Evolutionary conservation across 331 rosid species (phyloP).

Genomic region (Quercus lobata): DNA sequence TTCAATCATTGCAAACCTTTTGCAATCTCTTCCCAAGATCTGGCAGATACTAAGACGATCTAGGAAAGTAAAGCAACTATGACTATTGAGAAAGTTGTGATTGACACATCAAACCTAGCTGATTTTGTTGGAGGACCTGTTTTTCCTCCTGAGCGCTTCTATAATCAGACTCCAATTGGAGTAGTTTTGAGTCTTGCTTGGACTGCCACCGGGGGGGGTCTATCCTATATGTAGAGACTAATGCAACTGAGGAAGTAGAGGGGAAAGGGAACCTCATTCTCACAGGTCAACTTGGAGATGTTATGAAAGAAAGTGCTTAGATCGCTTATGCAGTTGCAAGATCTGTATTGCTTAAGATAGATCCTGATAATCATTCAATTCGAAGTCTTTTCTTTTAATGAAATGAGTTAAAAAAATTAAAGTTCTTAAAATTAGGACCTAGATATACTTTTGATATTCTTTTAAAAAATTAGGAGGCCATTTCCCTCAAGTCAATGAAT

Average conservation of each 20-base stretch:
- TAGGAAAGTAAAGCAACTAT: conserved; percentile 31
- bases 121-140: conserved; percentile 92
- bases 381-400: too few species aligned
- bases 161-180: conserved; percentile 75
- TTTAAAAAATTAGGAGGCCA: too few species aligned
- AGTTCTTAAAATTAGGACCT: too few species aligned
- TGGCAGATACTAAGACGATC: conserved; percentile 28
- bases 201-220: conserved; percentile 96
- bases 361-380: conserved; percentile 34
- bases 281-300: conserved; percentile 97
- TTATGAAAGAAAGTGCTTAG: conserved; percentile 98
- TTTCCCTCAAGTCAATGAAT: too few species aligned
- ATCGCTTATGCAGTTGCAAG: conserved; percentile 89
- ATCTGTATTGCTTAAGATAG: conserved; percentile 48
- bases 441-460: too few species aligned
- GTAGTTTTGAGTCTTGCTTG: conserved; percentile 99
- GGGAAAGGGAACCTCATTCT: conserved; percentile 69
- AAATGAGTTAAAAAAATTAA: too few species aligned
- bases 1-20: not conserved
- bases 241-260: conserved; percentile 69
- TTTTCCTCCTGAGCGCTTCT: conserved; percentile 90
- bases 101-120: conserved; percentile 54
- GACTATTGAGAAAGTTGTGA: conserved; percentile 44
- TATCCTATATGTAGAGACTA: conserved; percentile 85
- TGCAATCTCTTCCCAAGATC: conserved; percentile 43